phyloP scores from a whole-genome alignment of 2,329 filamentous ascomycete species.

The Fusarium subtropicale region DNA sequence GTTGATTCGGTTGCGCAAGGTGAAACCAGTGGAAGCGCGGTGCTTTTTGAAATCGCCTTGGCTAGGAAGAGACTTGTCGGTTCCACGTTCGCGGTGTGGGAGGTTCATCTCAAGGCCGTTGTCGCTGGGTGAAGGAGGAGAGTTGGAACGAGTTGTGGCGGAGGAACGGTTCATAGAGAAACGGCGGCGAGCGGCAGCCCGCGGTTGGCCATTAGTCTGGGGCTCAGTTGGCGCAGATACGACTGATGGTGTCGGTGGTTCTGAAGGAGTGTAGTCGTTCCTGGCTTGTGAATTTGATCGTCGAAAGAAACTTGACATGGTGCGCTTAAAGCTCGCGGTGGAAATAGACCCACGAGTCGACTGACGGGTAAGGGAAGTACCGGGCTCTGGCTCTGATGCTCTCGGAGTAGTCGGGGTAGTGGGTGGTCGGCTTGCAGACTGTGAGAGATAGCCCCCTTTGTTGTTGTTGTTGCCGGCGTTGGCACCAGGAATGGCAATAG shows the following conservation, averaged over 20 bases:
- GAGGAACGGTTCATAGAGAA: constrained; percentile 62
- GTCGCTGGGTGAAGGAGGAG: constrained; percentile 61
- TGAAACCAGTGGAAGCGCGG: constrained; percentile 63
- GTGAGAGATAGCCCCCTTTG: constrained; percentile 35
- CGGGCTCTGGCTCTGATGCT: constrained; percentile 45
- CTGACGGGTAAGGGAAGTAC: constrained; percentile 53
- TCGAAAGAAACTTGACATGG: constrained; percentile 63
- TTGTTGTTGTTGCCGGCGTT: constrained; percentile 19
- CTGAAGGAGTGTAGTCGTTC: constrained; percentile 38
- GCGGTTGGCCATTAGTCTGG: constrained; percentile 48
- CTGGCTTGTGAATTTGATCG: constrained; percentile 54
- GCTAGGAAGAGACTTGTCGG: constrained; percentile 53
- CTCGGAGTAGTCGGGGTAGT: constrained; percentile 40
- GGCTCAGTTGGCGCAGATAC: constrained; percentile 43
- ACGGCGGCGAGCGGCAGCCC: constrained; percentile 51
- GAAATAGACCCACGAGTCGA: constrained; percentile 58
- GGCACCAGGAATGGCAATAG: constrained; percentile 38
- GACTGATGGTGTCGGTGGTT: constrained; percentile 45
- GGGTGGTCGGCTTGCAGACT: constrained; percentile 35
- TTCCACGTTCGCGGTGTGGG: constrained; percentile 40
- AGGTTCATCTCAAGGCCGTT: constrained; percentile 59
- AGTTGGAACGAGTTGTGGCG: constrained; percentile 60
- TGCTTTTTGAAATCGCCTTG: constrained; percentile 63
- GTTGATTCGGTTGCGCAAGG: constrained; percentile 61
- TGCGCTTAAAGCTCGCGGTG: constrained; percentile 60